phyloP scores from a whole-genome alignment of 345 rosid species.

The Pseudoturritis turrita region DNA sequence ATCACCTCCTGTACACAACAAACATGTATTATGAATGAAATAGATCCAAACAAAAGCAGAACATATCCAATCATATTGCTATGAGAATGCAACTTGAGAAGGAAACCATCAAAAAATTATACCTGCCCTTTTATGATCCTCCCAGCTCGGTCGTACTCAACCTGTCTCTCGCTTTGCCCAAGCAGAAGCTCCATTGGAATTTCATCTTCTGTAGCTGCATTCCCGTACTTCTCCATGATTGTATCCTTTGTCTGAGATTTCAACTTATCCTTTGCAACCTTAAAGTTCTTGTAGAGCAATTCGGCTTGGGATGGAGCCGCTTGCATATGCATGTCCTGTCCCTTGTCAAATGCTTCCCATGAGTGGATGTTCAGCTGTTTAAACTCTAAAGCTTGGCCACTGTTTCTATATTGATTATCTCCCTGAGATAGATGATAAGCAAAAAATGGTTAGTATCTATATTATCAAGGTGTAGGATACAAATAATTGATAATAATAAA shows the following conservation, averaged over 20 bases:
- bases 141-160: constrained; percentile 69
- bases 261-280: constrained; percentile 50
- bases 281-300: constrained; percentile 40
- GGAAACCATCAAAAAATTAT: not conserved
- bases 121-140: constrained; percentile 66
- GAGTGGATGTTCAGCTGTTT: constrained; percentile 37
- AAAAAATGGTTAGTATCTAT: not conserved
- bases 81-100: not conserved
- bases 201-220: constrained; percentile 61
- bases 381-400: constrained; percentile 75
- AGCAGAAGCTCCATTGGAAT: constrained; percentile 58
- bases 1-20: constrained; percentile 38
- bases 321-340: constrained; percentile 72
- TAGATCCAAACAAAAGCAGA: not conserved
- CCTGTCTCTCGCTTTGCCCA: constrained; percentile 67
- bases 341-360: constrained; percentile 46
- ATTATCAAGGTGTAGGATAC: not conserved
- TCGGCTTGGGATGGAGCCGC: constrained; percentile 83
- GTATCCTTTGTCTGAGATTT: constrained; percentile 48
- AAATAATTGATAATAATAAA: not conserved
- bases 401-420: constrained; percentile 62
- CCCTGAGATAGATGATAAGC: constrained; percentile 39
- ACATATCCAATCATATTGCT: not conserved
- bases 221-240: constrained; percentile 58
- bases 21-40: not conserved